Evolutionary conservation across 805 yeast genomes (phyloP).

Genomic region (Myxozyma sirexii): DNA sequence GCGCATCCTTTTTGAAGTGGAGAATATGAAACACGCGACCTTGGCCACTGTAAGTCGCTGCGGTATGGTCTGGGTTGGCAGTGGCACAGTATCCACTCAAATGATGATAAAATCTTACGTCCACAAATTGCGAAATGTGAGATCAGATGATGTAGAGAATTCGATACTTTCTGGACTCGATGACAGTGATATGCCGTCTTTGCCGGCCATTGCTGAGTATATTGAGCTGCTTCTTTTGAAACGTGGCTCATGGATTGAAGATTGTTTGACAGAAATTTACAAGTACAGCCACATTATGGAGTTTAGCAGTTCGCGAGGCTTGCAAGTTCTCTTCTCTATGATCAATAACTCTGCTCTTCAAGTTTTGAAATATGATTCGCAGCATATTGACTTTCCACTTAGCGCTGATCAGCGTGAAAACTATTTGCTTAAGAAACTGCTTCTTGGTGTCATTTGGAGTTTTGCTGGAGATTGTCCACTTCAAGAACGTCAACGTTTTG

Average conservation of each 20-base stretch:
- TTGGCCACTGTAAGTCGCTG: constrained; percentile 93
- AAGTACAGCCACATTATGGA: constrained; percentile 56
- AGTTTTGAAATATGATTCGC: constrained; percentile 35
- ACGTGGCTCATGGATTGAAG: constrained; percentile 29
- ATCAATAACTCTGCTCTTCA: constrained; percentile 45
- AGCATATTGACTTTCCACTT: constrained; percentile 36
- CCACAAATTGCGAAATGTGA: constrained; percentile 12
- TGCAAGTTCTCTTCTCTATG: constrained; percentile 42
- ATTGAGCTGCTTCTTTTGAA: not conserved
- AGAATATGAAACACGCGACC: constrained; percentile 65
- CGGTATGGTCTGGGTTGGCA: constrained; percentile 80
- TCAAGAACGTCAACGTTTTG: constrained; percentile 47
- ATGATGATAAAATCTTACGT: constrained; percentile 39
- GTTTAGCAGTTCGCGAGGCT: constrained; percentile 44
- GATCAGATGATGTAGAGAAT: constrained; percentile 36
- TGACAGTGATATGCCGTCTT: not conserved
- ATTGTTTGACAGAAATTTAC: constrained; percentile 39
- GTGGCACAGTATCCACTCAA: constrained; percentile 35
- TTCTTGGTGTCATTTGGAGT: constrained; percentile 58
- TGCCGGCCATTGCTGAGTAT: not conserved
- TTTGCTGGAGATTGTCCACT: constrained; percentile 59
- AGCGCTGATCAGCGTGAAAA: constrained; percentile 38
- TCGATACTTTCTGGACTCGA: constrained; percentile 10
- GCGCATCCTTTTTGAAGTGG: constrained; percentile 75
- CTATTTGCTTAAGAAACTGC: constrained; percentile 35